phyloP scores from a whole-genome alignment of 176 grass and related monocot species.

The Chrysopogon serrulatus region DNA sequence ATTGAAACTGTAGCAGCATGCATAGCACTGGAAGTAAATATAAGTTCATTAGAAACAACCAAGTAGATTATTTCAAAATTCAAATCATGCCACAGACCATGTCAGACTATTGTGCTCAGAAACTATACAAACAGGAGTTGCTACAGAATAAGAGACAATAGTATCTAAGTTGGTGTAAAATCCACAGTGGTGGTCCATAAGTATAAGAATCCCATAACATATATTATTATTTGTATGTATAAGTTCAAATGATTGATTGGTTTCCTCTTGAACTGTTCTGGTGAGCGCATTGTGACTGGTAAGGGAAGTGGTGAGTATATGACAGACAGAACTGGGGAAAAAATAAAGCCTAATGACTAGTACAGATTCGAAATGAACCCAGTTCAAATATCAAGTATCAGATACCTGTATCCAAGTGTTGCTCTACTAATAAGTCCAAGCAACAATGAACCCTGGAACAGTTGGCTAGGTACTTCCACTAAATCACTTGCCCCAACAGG shows the following conservation, averaged over 20 bases:
- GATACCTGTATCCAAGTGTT: constrained; percentile 84
- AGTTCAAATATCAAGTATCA: constrained; percentile 8
- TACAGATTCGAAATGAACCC: neutral
- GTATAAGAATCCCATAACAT: neutral
- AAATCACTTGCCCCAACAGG: constrained; percentile 75
- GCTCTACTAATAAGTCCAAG: constrained; percentile 96
- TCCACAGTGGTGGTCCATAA: neutral
- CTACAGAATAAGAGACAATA: neutral
- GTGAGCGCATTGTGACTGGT: neutral
- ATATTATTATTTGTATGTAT: neutral
- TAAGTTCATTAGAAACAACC: constrained; percentile 14
- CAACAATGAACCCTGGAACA: constrained; percentile 96
- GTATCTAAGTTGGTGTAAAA: neutral
- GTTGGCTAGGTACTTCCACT: constrained; percentile 87
- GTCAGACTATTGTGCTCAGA: neutral
- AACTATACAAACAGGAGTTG: neutral
- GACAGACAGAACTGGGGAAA: neutral
- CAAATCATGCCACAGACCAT: neutral
- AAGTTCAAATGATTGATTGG: neutral
- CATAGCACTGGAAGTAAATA: constrained; percentile 68
- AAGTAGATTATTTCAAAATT: constrained; percentile 10
- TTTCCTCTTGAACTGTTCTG: constrained; percentile 6
- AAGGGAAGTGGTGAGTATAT: neutral
- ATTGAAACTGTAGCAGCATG: constrained; percentile 89
- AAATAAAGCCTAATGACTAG: neutral